Evolutionary conservation across 345 rosid species (phyloP).

Genomic region (Psidium friedrichsthalianum): DNA sequence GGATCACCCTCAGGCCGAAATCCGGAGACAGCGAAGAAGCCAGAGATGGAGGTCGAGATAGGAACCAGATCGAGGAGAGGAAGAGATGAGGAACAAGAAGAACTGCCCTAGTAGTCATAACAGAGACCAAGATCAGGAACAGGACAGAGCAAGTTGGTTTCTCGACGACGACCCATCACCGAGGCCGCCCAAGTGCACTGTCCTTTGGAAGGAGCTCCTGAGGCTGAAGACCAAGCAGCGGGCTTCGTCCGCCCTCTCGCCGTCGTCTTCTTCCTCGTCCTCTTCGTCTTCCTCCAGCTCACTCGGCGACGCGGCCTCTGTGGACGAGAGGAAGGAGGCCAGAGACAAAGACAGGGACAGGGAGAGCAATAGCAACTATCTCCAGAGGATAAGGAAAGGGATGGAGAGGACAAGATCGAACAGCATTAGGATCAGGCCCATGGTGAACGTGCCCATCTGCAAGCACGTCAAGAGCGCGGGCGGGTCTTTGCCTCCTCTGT

Average conservation of each 20-base stretch:
- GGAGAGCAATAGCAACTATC: background rate
- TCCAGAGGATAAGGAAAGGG: conserved; percentile 9
- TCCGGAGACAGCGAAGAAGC: conserved; percentile 24
- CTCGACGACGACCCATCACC: conserved; percentile 95
- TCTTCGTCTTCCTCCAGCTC: conserved; percentile 7
- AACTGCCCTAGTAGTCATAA: background rate
- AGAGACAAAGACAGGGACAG: background rate
- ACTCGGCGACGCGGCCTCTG: background rate
- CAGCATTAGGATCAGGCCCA: conserved; percentile 12
- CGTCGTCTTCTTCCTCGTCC: conserved; percentile 46
- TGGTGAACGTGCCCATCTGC: conserved; percentile 10
- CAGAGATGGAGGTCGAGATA: background rate
- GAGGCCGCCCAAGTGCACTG: conserved; percentile 90
- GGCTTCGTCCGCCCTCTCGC: conserved; percentile 39
- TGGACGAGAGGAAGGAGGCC: conserved; percentile 5
- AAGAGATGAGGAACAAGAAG: background rate
- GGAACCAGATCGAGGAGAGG: background rate
- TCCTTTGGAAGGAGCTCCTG: conserved; percentile 80
- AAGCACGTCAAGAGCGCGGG: background rate
- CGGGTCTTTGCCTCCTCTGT: conserved; percentile 7
- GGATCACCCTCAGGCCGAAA: conserved; percentile 26
- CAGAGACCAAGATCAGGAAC: conserved; percentile 19
- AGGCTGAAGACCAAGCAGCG: conserved; percentile 58
- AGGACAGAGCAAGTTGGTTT: conserved; percentile 46
- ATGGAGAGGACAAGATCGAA: conserved; percentile 12